A percentile compares a stretch with the other conserved stretches of the same genome.
phyloP scores from a whole-genome alignment of 331 rosid species.

The Dryas integrifolia region DNA sequence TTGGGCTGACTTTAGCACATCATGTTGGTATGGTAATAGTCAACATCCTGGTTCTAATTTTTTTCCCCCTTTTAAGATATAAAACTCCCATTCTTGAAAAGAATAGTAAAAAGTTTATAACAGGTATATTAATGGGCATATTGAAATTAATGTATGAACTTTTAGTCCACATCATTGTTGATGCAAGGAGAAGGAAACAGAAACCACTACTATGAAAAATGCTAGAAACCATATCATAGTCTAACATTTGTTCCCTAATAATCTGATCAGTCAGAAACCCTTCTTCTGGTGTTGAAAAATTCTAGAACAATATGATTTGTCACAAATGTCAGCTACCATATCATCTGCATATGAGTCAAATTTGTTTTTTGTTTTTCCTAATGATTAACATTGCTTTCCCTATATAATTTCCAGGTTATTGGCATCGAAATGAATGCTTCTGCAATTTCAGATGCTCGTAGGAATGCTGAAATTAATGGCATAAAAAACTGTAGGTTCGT shows the following conservation, averaged over 20 bases:
- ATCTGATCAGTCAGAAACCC: background rate
- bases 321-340: background rate
- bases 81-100: background rate
- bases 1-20: slow-evolving; percentile 91
- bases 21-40: slow-evolving; percentile 95
- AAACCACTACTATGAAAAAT: background rate
- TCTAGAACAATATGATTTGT: background rate
- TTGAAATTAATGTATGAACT: background rate
- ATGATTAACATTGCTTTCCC: slow-evolving; percentile 20
- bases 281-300: background rate
- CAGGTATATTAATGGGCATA: background rate
- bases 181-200: background rate
- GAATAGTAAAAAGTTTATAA: background rate
- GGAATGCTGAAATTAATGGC: slow-evolving; percentile 92
- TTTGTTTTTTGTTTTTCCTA: background rate
- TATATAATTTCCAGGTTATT: slow-evolving; percentile 58
- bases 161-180: background rate
- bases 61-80: background rate
- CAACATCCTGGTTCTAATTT: slow-evolving; percentile 23
- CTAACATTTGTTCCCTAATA: background rate
- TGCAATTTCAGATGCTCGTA: slow-evolving; percentile 79
- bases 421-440: slow-evolving; percentile 98
- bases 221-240: background rate
- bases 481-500: slow-evolving; percentile 76
- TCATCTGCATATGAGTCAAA: background rate